Percentiles rank a stretch among this genome's conserved stretches.
Conservation (phyloP, 2,329 filamentous ascomycete species). For the Xylariaceae sp. region DNA sequence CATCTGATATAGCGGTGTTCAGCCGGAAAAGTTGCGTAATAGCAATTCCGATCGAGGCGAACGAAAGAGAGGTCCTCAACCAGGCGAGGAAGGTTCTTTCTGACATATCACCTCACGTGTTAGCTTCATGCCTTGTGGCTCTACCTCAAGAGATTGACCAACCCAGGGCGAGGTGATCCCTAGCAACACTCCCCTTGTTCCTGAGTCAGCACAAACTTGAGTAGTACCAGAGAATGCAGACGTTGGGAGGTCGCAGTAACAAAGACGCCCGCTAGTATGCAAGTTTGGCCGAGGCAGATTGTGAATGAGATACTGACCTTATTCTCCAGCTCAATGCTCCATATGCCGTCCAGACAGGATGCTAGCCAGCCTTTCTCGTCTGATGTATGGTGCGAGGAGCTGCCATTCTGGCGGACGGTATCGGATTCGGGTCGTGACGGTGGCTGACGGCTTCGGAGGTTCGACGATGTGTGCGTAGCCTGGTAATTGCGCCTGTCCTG, state of each 20-base stretch:
- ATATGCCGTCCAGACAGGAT: constrained; percentile 44
- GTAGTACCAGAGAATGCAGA: too few species aligned
- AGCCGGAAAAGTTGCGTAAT: constrained; percentile 82
- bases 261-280: too few species aligned
- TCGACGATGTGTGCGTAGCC: constrained; percentile 29
- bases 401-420: constrained; percentile 19
- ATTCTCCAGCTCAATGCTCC: constrained; percentile 74
- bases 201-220: constrained; percentile 45
- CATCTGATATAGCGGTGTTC: constrained; percentile 58
- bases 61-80: constrained; percentile 77
- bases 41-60: constrained; percentile 78
- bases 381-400: constrained; percentile 12
- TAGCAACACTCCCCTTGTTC: constrained; percentile 79
- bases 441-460: constrained; percentile 18
- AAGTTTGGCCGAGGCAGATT: too few species aligned
- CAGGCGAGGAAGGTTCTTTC: constrained; percentile 83
- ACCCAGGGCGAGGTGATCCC: constrained; percentile 80
- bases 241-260: too few species aligned
- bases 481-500: constrained; percentile 39
- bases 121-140: constrained; percentile 7
- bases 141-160: constrained; percentile 20
- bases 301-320: constrained; percentile 39
- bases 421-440: constrained; percentile 16
- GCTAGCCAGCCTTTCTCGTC: constrained; percentile 48
- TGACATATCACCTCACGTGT: constrained; percentile 31